These are phyloP conservation scores for Ophiosphaerella narmari DNA, from an alignment of 2,329 filamentous ascomycete genomes.

Conservation along the genomic window DNA sequence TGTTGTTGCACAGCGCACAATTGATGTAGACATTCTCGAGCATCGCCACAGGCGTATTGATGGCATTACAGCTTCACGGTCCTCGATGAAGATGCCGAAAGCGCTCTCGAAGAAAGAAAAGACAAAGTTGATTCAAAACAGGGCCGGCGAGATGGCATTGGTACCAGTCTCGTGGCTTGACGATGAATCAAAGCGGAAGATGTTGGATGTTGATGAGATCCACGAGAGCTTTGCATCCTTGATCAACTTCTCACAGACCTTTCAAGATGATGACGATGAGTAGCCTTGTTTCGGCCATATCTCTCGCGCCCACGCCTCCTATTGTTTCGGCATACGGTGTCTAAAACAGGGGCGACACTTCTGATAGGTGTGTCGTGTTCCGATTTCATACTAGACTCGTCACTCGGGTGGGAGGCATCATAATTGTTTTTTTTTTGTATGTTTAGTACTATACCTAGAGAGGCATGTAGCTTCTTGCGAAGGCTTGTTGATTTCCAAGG, in stretches of 20 bases:
- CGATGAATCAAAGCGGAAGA: slow-evolving; percentile 11
- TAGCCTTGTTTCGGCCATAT: neutral
- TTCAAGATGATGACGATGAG: slow-evolving; percentile 23
- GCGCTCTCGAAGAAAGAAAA: slow-evolving; percentile 18
- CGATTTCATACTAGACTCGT: too few species aligned
- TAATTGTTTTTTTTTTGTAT: neutral
- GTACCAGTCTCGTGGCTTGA: slow-evolving; percentile 33
- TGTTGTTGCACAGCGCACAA: slow-evolving; percentile 78
- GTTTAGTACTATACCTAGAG: slow-evolving; percentile 2
- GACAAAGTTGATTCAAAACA: slow-evolving; percentile 1
- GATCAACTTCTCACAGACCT: slow-evolving; percentile 35
- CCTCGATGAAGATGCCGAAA: slow-evolving; percentile 8
- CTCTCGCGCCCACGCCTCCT: too few species aligned
- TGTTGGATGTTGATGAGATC: slow-evolving; percentile 15
- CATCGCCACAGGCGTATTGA: slow-evolving; percentile 45
- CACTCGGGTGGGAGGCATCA: too few species aligned
- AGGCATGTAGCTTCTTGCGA: too few species aligned
- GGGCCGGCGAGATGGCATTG: slow-evolving; percentile 23
- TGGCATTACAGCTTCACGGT: slow-evolving; percentile 14
- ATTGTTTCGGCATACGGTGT: too few species aligned
- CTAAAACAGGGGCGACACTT: too few species aligned
- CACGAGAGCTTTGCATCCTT: slow-evolving; percentile 28
- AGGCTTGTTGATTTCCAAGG: too few species aligned
- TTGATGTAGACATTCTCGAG: slow-evolving; percentile 55
- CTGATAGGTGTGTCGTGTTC: too few species aligned